Evolutionary conservation across 2,329 filamentous ascomycete genomes (phyloP), one percentile per base, ranked within the genome.

Genomic region (Calonectria pteridis): DNA sequence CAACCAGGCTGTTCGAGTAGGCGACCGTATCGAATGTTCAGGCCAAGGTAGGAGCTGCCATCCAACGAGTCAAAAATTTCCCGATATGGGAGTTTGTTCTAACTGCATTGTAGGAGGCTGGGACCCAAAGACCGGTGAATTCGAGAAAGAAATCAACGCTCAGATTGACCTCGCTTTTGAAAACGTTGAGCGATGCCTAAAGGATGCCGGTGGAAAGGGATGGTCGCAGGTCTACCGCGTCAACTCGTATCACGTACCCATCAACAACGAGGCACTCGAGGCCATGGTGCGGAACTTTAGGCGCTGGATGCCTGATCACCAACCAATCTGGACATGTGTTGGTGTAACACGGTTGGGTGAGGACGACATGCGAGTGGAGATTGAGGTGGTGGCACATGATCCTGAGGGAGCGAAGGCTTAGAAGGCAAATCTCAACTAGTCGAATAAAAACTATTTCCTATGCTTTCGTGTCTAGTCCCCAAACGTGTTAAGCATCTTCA

Each of bases 151-250:
- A 37, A 69, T 69, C 9, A 58, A 46, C 26, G 46, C 10, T 7
- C 67, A 70, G 20, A 55, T 65, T 2, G 35, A 65, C 50, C 33
- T 18, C 4, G 58, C 58, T 20, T 65, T 70, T 31, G 49, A 55
- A 1, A 55, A 65, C 35, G 49, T 58, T n/a, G 46, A 70, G 31
- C 2, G 18, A 2, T 31, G 26, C 14, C 28, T 65, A 1, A 35
- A 51, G 49, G 67, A 65, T 18, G 46, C 58, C 1, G 46, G 58
- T 3, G 67, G 58, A 11, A 46, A 53, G 35, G 58, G 67, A 26
- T 69, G 58, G 67, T 53, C 43, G 6, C 58, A 70, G 26, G 49
- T 65, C 23, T 64, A 53, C 40, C 58, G 58, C 26, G n/a, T 55
- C 46, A 70, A 65, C 46, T 64, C 67, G 11, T 49, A 64, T 31